These are phyloP conservation scores for Naematelia encephala DNA, from an alignment of 768 basidiomycete species.

Conservation along the genomic window DNA sequence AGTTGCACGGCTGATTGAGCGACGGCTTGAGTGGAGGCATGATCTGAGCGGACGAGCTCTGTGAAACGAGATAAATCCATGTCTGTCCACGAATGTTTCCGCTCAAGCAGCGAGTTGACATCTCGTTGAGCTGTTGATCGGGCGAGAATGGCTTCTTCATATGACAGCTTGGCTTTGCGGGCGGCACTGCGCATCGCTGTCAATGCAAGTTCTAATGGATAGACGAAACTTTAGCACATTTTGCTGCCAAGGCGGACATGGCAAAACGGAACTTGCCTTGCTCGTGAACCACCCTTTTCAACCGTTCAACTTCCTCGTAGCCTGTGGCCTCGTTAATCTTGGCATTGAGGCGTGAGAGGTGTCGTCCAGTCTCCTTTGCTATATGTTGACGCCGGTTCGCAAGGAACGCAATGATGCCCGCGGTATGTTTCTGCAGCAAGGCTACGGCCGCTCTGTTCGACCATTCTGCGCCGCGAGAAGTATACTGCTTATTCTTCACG, in stretches of 20 bases:
- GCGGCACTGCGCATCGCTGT: constrained; percentile 60
- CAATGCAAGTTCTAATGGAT: constrained; percentile 14
- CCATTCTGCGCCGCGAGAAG: not conserved
- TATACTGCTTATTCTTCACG: not conserved
- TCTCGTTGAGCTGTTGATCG: constrained; percentile 87
- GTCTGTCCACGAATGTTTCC: constrained; percentile 91
- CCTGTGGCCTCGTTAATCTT: constrained; percentile 85
- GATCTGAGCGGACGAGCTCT: constrained; percentile 82
- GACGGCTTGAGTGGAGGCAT: constrained; percentile 78
- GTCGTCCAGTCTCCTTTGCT: constrained; percentile 34
- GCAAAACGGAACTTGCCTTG: constrained; percentile 84
- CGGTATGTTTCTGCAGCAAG: not conserved
- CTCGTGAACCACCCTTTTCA: constrained; percentile 63
- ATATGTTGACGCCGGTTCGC: constrained; percentile 3
- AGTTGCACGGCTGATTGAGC: constrained; percentile 65
- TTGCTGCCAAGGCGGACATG: too few relatives aligned
- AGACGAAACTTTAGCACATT: not conserved
- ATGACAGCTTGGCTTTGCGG: constrained; percentile 66
- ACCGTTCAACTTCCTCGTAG: constrained; percentile 73
- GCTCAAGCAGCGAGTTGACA: constrained; percentile 89
- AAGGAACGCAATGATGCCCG: constrained; percentile 1
- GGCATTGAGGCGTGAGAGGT: constrained; percentile 69
- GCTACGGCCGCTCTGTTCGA: not conserved
- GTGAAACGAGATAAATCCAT: constrained; percentile 84
- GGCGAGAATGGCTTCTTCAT: constrained; percentile 72